Evolutionary conservation across 345 rosid genomes (phyloP).

Genomic region (Dovyalis caffra): DNA sequence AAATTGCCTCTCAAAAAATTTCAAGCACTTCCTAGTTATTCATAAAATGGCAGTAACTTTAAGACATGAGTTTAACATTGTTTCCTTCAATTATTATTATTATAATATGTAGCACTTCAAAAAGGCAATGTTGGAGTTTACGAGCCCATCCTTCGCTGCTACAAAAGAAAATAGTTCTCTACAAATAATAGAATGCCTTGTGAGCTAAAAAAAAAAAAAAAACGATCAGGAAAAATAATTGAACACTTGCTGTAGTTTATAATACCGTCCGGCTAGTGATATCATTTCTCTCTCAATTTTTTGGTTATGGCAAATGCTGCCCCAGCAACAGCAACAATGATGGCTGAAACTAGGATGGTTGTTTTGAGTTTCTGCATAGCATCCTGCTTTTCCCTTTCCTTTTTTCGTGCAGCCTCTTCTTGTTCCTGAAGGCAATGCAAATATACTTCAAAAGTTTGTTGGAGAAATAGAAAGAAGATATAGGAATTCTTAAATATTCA

Average conservation of each 20-base stretch:
- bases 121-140: neutral
- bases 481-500: too few relatives aligned
- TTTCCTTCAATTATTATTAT: neutral
- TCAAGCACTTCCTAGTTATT: too few relatives aligned
- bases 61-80: too few relatives aligned
- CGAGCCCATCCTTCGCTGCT: neutral
- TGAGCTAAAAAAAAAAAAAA: neutral
- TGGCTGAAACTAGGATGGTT: slow-evolving; percentile 29
- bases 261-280: neutral
- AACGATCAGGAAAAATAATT: neutral
- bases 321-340: slow-evolving; percentile 30
- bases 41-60: too few relatives aligned
- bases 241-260: neutral
- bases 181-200: neutral
- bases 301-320: slow-evolving; percentile 30
- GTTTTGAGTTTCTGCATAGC: slow-evolving; percentile 15
- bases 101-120: neutral
- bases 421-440: slow-evolving; percentile 4
- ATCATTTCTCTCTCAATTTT: slow-evolving; percentile 31
- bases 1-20: too few relatives aligned
- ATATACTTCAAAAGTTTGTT: neutral
- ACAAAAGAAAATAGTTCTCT: neutral
- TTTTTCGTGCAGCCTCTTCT: slow-evolving; percentile 3
- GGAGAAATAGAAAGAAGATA: too few relatives aligned
- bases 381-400: slow-evolving; percentile 1